These are phyloP conservation scores for Rhodamnia rubescens DNA, from an alignment of 345 rosid species.

Conservation along the genomic window DNA sequence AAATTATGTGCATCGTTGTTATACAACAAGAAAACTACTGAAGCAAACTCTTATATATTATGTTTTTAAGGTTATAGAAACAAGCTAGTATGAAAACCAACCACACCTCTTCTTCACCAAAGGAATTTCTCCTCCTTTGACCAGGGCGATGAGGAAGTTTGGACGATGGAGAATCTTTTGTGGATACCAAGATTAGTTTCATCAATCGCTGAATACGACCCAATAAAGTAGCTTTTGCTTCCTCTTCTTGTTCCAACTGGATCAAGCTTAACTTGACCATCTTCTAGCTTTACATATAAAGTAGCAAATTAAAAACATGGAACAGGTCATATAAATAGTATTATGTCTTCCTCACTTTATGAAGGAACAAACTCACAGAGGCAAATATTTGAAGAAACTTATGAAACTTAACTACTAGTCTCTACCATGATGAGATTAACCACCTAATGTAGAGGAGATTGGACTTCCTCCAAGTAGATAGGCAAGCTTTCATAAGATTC, in stretches of 20 bases:
- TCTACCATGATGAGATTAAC: neutral
- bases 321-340: no score
- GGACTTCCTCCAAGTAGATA: constrained; percentile 41
- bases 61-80: neutral
- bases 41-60: neutral
- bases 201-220: constrained; percentile 92
- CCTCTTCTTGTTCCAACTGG: constrained; percentile 98
- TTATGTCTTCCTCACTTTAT: neutral
- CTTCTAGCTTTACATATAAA: constrained; percentile 64
- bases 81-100: neutral
- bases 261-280: constrained; percentile 94
- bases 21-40: neutral
- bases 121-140: constrained; percentile 95
- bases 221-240: constrained; percentile 93
- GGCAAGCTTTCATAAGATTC: constrained; percentile 35
- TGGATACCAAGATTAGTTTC: constrained; percentile 89
- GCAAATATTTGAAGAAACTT: neutral
- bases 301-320: no score
- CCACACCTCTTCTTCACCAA: constrained; percentile 98
- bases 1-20: neutral
- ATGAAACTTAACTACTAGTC: neutral
- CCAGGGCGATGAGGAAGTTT: constrained; percentile 58
- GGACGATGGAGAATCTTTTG: constrained; percentile 72
- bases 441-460: constrained; percentile 23
- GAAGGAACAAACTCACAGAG: neutral